Percentiles rank a stretch among this genome's conserved stretches.
These are phyloP conservation scores for Cyphellophora europaea DNA, from an alignment of 2,329 filamentous ascomycete species.

Conservation along the genomic window DNA sequence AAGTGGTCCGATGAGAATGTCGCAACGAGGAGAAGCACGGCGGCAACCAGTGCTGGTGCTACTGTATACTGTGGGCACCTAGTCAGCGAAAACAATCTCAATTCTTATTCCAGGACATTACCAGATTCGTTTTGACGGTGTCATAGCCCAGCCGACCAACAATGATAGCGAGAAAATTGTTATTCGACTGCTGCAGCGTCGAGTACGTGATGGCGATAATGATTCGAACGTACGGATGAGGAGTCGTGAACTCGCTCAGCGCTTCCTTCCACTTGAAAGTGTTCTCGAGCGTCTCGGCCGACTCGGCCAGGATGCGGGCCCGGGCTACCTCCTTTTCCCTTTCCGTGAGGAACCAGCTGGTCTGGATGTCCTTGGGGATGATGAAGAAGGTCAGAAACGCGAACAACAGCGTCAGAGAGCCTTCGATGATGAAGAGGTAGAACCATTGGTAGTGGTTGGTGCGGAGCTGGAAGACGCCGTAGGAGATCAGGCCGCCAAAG, in stretches of 20 bases:
- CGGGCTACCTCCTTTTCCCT: constrained; percentile 29
- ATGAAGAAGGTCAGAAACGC: constrained; percentile 30
- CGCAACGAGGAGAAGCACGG: constrained; percentile 7
- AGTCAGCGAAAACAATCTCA: neutral
- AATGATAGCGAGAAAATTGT: constrained; percentile 24
- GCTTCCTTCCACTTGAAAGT: constrained; percentile 22
- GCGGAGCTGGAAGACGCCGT: constrained; percentile 31
- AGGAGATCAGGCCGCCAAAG: constrained; percentile 26
- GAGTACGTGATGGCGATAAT: constrained; percentile 23
- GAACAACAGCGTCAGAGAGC: constrained; percentile 28
- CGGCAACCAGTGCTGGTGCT: constrained; percentile 6
- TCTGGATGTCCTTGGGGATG: constrained; percentile 28
- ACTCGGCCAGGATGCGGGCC: constrained; percentile 27
- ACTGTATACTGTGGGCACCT: constrained; percentile 17
- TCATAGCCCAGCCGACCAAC: constrained; percentile 20
- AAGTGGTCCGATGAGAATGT: constrained; percentile 13
- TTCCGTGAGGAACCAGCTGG: constrained; percentile 29
- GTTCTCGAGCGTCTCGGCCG: constrained; percentile 23
- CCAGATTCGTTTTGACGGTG: constrained; percentile 15
- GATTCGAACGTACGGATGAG: constrained; percentile 21
- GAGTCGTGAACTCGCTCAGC: constrained; percentile 21
- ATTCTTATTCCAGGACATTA: neutral
- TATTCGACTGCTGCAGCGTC: constrained; percentile 21
- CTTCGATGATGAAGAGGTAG: constrained; percentile 39
- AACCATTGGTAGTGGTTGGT: constrained; percentile 29